Percentiles rank a stretch among this genome's conserved stretches.
Conservation (phyloP, 805 yeast species). For the Candida glaebosa region DNA sequence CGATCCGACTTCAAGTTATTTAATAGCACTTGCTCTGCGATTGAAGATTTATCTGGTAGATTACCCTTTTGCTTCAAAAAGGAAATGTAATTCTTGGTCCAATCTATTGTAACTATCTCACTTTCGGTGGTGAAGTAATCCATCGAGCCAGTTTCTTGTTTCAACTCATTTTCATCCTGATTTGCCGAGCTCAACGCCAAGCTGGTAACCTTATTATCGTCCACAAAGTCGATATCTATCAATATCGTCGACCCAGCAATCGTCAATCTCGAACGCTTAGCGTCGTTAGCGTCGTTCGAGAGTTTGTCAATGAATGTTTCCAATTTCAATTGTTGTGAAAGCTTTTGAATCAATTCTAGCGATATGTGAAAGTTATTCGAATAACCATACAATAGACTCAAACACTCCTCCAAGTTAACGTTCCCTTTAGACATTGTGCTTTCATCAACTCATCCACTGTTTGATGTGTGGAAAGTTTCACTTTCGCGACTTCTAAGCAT, state of each 20-base stretch:
- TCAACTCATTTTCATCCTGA: slow-evolving; percentile 12
- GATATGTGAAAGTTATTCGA: slow-evolving; percentile 28
- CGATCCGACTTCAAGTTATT: slow-evolving; percentile 18
- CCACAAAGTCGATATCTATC: slow-evolving; percentile 36
- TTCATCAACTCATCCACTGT: background rate
- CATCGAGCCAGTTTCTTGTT: background rate
- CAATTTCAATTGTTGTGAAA: slow-evolving; percentile 37
- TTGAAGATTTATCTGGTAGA: slow-evolving; percentile 6
- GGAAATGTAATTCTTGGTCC: slow-evolving; percentile 11
- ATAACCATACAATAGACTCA: slow-evolving; percentile 25
- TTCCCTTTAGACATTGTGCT: background rate
- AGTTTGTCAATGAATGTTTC: slow-evolving; percentile 39
- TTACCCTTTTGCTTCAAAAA: slow-evolving; percentile 16
- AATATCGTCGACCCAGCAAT: slow-evolving; percentile 41
- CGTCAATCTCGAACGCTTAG: slow-evolving; percentile 26
- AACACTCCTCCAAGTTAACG: background rate
- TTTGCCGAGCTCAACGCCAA: slow-evolving; percentile 37
- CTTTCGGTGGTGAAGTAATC: slow-evolving; percentile 4
- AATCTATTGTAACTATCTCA: background rate
- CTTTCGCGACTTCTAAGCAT: background rate
- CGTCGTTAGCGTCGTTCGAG: slow-evolving; percentile 9
- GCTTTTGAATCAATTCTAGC: slow-evolving; percentile 34
- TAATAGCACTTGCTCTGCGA: slow-evolving; percentile 29
- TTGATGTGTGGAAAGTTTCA: background rate
- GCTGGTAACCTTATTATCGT: slow-evolving; percentile 20